Percentiles rank a stretch among this genome's conserved stretches.
Conservation (phyloP, 2,329 filamentous ascomycete genomes). For the Fusarium siculi region DNA sequence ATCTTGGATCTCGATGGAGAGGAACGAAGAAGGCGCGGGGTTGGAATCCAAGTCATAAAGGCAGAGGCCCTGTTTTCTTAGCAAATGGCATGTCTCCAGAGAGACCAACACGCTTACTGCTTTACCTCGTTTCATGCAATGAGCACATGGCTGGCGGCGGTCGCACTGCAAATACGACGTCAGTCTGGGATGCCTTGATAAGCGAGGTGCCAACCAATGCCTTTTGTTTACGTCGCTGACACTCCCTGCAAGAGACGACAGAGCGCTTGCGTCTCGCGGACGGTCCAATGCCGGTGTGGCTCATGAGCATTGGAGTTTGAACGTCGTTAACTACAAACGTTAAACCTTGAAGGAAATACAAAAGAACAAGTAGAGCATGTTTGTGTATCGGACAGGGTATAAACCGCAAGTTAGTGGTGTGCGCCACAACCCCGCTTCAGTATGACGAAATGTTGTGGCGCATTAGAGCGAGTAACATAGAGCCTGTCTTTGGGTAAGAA, state of each 20-base stretch:
- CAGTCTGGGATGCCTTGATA: background rate
- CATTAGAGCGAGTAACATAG: too few species aligned
- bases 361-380: background rate
- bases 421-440: background rate
- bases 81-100: accelerated
- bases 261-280: background rate
- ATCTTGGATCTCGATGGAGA: background rate
- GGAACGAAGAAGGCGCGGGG: background rate
- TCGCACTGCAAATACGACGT: background rate
- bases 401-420: too few species aligned
- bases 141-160: background rate
- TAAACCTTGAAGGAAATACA: background rate
- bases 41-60: background rate
- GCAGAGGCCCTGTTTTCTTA: accelerated
- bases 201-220: background rate
- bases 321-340: background rate
- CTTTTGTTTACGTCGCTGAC: background rate
- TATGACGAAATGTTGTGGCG: background rate
- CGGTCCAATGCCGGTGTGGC: background rate
- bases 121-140: background rate
- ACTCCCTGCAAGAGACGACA: background rate
- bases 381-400: background rate
- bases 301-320: background rate
- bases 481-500: too few species aligned
- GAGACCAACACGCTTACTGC: background rate